Base-by-base conservation (phyloP, 306 rosid genomes). In the Begonia masoniana region DNA sequence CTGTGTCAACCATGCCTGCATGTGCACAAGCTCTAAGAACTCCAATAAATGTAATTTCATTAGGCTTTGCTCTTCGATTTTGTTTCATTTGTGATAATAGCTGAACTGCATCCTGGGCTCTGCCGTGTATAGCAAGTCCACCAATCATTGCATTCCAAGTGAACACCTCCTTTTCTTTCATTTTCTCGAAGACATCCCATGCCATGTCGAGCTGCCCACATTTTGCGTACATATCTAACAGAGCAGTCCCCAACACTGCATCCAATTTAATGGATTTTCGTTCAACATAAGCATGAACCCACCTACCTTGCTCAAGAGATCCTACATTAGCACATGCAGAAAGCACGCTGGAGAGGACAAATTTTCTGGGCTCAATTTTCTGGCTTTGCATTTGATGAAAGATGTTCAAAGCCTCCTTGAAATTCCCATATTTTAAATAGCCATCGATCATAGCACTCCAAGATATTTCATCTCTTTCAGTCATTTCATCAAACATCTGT, bases 61-160 rank as follows among this genome's bases (percentile, higher is more conserved):
- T 71, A 3, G 82, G 89, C 52, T 72, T 71, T 50, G 56, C 16
- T 46, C 59, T 73, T 55, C 3, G 39, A 31, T 65, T 71, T 67
- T 19, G 43, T 16, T 60, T 67, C 84, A 82, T 70, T 70, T 75
- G 72, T 41, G 56, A 62, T 64, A 75, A 73, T n/a, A 78, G 74
- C 50, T 65, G 61, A 41, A 82, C 50, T 39, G 76, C 82, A 43
- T 82, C 80, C 48, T 70, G 74, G 47, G 80, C 82, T 63, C 71
- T 61, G 15, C 89, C 82, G 17, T 82, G 78, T 51, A 67, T 62
- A 48, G 82, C 78, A 41, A 82, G 78, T 43, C 76, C 82, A 15
- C 78, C 70, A 35, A 82, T 82, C 84, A 78, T 82, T 43, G 89
- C 82, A 78, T 82, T 82, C 84, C 85, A 78, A 43, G 82, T 75